phyloP scores from a whole-genome alignment of 805 yeast genomes.

The Spathaspora gorwiae region DNA sequence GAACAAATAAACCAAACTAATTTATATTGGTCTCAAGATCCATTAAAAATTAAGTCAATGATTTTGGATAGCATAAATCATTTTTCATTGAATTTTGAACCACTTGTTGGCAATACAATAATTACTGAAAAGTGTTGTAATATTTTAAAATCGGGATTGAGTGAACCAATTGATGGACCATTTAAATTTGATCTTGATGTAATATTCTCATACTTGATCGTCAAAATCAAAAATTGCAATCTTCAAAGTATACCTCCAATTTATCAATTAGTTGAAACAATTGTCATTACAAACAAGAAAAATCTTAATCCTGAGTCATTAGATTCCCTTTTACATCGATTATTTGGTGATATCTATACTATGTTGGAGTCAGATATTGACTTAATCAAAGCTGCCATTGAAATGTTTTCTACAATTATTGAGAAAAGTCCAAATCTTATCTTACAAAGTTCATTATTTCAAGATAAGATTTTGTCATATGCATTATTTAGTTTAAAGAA shows the following conservation, averaged over 20 bases:
- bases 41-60: slow-evolving; percentile 38
- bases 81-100: slow-evolving; percentile 37
- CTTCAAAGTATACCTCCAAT: slow-evolving; percentile 38
- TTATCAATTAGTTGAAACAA: slow-evolving; percentile 42
- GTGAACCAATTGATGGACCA: slow-evolving; percentile 62
- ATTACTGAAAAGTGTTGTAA: slow-evolving; percentile 61
- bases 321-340: slow-evolving; percentile 30
- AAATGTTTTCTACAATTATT: slow-evolving; percentile 47
- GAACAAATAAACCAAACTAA: slow-evolving; percentile 24
- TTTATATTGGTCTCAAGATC: slow-evolving; percentile 49
- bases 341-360: slow-evolving; percentile 32
- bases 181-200: slow-evolving; percentile 47
- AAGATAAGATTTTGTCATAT: slow-evolving; percentile 18
- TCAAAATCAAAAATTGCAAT: slow-evolving; percentile 26
- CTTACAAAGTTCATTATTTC: slow-evolving; percentile 21
- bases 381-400: slow-evolving; percentile 46
- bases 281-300: slow-evolving; percentile 31
- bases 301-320: slow-evolving; percentile 25
- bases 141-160: slow-evolving; percentile 59
- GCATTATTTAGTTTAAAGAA: slow-evolving; percentile 38
- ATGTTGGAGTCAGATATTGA: slow-evolving; percentile 54
- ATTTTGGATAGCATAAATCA: slow-evolving; percentile 38
- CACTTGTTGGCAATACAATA: slow-evolving; percentile 38
- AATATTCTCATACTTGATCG: slow-evolving; percentile 35
- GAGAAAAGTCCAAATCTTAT: slow-evolving; percentile 48